Evolutionary conservation across 768 basidiomycete genomes (phyloP), one percentile per base, ranked within the genome.

Genomic region (Russula virescens): DNA sequence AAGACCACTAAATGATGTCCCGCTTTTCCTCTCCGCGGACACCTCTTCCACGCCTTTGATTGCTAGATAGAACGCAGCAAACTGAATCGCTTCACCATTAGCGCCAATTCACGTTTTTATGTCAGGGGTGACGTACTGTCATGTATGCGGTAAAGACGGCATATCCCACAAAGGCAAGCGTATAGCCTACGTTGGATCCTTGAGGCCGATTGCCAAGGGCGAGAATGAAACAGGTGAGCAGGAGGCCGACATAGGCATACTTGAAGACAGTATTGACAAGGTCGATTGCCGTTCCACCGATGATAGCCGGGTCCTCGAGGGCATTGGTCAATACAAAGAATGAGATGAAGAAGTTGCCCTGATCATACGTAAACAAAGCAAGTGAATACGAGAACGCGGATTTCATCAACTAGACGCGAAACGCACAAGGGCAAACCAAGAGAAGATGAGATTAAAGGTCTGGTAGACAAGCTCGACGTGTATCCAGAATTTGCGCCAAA

Each of bases 381-480:
- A 48, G 23, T 38, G 26, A 23, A 46, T 31, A 31, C 31, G 5
- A 13, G 42, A 19, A 43, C 14, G 42, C 42, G 5, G 19, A 6
- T 38, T 38, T 38, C 2, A 43, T 19, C 16, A 48, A 40, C 18
- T 25, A 28, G 26, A 13, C 26, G 21, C 34, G 11, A 42, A 16
- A 72, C 85, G 51, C 70, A 90, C 88, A 61, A 95, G 76, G 14
- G 88, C 79, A 66, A 95, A 94, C 91, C 93, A 96, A 18, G 92
- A 87, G 73, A 97, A 98, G 66, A 98, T 81, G 61, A 97, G 73
- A 73, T 94, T 97, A 74, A 93, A 91, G 1, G 84, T 67, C 71
- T 96, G 93, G 72, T 98, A 98, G 18, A 98, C 21, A 79, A 95
- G 84, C 76, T 98, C 95, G 60, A 98, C 79, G 66, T 98, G 96